Conservation (phyloP, 2,329 filamentous ascomycete species). For the Metarhizium anisopliae region DNA sequence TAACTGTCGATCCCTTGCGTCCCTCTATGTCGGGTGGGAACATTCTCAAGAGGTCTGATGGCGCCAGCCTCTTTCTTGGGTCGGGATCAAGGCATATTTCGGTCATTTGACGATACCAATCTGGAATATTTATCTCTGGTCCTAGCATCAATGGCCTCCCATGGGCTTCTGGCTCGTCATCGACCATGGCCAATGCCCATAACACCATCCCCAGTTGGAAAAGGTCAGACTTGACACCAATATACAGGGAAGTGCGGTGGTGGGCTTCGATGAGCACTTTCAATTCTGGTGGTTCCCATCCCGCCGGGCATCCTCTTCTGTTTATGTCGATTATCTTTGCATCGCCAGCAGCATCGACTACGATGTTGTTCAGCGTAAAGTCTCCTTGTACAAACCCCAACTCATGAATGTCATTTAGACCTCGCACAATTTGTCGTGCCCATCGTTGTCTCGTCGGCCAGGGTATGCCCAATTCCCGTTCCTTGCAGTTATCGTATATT, state of each 20-base stretch:
- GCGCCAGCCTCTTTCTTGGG: conserved; percentile 65
- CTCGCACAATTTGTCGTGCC: conserved; percentile 85
- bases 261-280: conserved; percentile 76
- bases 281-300: conserved; percentile 95
- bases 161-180: conserved; percentile 82
- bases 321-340: conserved; percentile 99
- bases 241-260: conserved; percentile 91
- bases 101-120: conserved; percentile 70
- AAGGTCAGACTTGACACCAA: conserved; percentile 93
- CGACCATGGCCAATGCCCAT: conserved; percentile 79
- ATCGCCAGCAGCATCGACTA: conserved; percentile 74
- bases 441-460: conserved; percentile 75
- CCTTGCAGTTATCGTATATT: conserved; percentile 67
- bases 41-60: conserved; percentile 58
- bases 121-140: conserved; percentile 56
- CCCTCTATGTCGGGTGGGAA: conserved; percentile 44
- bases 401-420: conserved; percentile 88
- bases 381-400: conserved; percentile 95
- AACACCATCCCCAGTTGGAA: conserved; percentile 96
- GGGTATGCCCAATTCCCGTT: conserved; percentile 37
- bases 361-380: conserved; percentile 94
- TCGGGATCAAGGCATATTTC: conserved; percentile 66
- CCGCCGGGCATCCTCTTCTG: conserved; percentile 88
- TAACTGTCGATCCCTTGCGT: conserved; percentile 21
- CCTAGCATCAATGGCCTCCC: conserved; percentile 58